A percentile compares a stretch with the other conserved stretches of the same genome.
Evolutionary conservation across 208 protist species (phyloP).

Genomic region (Wallacemonas sp.): DNA sequence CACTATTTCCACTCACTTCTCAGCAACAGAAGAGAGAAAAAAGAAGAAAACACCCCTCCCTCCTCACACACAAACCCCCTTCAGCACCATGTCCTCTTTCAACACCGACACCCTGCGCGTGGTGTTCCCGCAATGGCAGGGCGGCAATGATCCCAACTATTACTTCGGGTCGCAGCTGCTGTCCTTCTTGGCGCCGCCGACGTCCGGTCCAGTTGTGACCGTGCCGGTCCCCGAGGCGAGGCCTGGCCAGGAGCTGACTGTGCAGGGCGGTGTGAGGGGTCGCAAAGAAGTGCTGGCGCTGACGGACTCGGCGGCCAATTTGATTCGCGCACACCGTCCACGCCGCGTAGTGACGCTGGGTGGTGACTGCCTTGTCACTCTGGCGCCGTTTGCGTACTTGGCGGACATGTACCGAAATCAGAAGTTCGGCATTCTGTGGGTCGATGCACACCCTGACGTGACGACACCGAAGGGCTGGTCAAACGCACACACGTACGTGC

Average conservation of each 20-base stretch:
- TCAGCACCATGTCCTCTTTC: not conserved
- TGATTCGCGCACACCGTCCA: slow-evolving; percentile 10
- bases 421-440: slow-evolving; percentile 34
- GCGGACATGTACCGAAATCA: slow-evolving; percentile 11
- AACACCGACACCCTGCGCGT: slow-evolving; percentile 17
- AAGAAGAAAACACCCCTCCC: too few species aligned
- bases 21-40: not conserved
- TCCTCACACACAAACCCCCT: not conserved
- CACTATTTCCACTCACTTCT: too few species aligned
- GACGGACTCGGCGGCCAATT: slow-evolving; percentile 2
- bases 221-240: slow-evolving; percentile 8
- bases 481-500: slow-evolving; percentile 28
- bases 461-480: slow-evolving; percentile 14
- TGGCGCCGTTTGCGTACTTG: slow-evolving; percentile 36
- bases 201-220: not conserved
- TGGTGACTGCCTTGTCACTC: slow-evolving; percentile 32
- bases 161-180: slow-evolving; percentile 26
- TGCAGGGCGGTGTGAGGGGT: slow-evolving; percentile 6
- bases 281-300: slow-evolving; percentile 4
- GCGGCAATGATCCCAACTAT: slow-evolving; percentile 26
- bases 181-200: slow-evolving; percentile 13
- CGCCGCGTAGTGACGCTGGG: slow-evolving; percentile 26
- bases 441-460: slow-evolving; percentile 36
- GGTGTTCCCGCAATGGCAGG: slow-evolving; percentile 32
- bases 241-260: not conserved